Conservation (phyloP, 345 rosid genomes). For the Geranium brycei region DNA sequence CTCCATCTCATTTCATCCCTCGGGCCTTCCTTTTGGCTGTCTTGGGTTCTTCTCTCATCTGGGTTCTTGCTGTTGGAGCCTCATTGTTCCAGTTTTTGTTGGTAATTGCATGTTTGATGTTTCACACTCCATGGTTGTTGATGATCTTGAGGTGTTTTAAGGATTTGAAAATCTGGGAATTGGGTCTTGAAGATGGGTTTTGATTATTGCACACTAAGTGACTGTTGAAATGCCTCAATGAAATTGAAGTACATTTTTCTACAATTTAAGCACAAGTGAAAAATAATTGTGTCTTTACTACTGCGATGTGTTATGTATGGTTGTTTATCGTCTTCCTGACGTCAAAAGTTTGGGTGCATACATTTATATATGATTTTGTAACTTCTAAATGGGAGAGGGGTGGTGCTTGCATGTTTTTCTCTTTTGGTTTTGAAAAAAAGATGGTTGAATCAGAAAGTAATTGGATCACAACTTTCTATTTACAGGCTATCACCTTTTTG, state of each 20-base stretch:
- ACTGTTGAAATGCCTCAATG: neutral
- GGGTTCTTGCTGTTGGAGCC: neutral
- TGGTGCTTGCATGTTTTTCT: too few relatives aligned
- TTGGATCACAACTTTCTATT: neutral
- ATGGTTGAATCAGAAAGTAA: neutral
- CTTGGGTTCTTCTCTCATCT: too few relatives aligned
- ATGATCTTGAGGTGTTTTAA: too few relatives aligned
- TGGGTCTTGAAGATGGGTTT: neutral
- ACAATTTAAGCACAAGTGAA: neutral
- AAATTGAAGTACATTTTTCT: neutral
- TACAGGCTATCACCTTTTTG: slow-evolving; percentile 10
- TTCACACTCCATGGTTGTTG: too few relatives aligned
- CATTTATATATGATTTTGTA: neutral
- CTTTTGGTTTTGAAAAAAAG: too few relatives aligned
- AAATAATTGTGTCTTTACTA: neutral
- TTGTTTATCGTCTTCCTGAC: neutral
- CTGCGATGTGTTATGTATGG: neutral
- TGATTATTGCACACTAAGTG: neutral
- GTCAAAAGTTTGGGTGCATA: neutral
- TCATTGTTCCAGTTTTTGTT: neutral
- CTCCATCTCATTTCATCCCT: neutral
- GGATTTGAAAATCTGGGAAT: too few relatives aligned
- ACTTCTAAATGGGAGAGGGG: too few relatives aligned
- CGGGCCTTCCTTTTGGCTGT: too few relatives aligned
- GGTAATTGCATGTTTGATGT: neutral